A percentile compares a stretch with the other conserved stretches of the same genome.
Evolutionary conservation across 768 basidiomycete species (phyloP).

Genomic region (Cyathus striatus): DNA sequence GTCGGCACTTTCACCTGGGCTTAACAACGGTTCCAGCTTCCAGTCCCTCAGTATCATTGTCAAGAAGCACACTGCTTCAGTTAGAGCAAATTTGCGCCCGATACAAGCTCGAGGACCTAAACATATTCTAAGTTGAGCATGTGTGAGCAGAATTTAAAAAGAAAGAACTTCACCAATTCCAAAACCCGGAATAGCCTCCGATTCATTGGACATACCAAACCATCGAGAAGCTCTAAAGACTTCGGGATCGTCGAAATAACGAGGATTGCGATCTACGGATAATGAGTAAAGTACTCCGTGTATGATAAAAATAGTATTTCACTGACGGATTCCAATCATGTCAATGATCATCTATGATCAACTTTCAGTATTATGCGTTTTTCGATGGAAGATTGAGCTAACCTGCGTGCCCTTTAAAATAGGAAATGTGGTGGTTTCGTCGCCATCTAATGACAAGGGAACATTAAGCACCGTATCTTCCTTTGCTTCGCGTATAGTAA

Average conservation of each 20-base stretch:
- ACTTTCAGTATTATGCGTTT: not conserved
- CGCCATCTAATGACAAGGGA: conserved; percentile 10
- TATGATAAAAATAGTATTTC: not conserved
- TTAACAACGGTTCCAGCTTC: conserved; percentile 25
- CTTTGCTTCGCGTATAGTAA: conserved; percentile 19
- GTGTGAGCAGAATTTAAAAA: not conserved
- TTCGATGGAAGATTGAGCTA: not conserved
- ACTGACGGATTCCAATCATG: not conserved
- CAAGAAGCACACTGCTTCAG: conserved; percentile 36
- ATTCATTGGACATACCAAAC: not conserved
- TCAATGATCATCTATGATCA: not conserved
- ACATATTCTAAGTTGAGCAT: not conserved
- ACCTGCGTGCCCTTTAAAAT: not conserved
- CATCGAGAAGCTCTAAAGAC: not conserved
- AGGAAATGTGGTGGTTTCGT: not conserved
- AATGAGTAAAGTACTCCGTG: not conserved
- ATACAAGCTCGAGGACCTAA: conserved; percentile 36
- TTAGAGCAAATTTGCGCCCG: conserved; percentile 36
- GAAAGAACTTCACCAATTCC: not conserved
- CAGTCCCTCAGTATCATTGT: conserved; percentile 34
- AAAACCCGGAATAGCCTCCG: not conserved
- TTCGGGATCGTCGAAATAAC: not conserved
- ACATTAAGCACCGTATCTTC: conserved; percentile 20
- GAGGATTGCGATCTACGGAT: not conserved
- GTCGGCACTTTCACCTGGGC: conserved; percentile 21